Evolutionary conservation across 441 rosid species (phyloP).

Genomic region (Jatropha podagrica): DNA sequence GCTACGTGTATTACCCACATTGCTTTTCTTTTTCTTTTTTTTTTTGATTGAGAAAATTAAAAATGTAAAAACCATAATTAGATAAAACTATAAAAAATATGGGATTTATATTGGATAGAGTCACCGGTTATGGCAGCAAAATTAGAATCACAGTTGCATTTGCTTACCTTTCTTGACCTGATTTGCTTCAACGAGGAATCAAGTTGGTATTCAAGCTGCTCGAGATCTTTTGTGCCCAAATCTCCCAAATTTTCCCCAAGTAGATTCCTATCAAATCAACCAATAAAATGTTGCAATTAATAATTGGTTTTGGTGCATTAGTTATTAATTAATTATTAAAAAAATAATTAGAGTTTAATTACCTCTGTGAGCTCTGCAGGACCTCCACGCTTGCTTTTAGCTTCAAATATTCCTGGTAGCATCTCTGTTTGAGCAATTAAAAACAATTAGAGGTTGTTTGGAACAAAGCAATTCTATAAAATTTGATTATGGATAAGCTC

Average conservation of each 20-base stretch:
- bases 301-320: not conserved
- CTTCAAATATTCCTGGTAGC: slow-evolving; percentile 57
- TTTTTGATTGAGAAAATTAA: too few relatives aligned
- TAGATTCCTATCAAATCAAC: slow-evolving; percentile 40
- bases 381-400: slow-evolving; percentile 50
- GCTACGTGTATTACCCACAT: too few relatives aligned
- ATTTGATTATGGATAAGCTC: too few relatives aligned
- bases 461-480: too few relatives aligned
- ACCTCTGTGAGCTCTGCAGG: slow-evolving; percentile 57
- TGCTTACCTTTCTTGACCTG: slow-evolving; percentile 48
- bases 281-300: not conserved
- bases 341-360: not conserved
- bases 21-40: too few relatives aligned
- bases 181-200: slow-evolving; percentile 57
- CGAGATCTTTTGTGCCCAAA: slow-evolving; percentile 45
- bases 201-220: slow-evolving; percentile 56
- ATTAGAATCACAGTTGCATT: not conserved
- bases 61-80: too few relatives aligned
- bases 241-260: slow-evolving; percentile 62
- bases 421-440: slow-evolving; percentile 35
- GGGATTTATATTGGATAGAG: too few relatives aligned
- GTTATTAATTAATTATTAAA: too few relatives aligned
- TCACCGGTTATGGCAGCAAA: too few relatives aligned
- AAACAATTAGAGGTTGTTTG: too few relatives aligned
- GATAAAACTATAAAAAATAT: too few relatives aligned